A percentile compares a stretch with the other conserved stretches of the same genome.
These are phyloP conservation scores for Lablab purpureus DNA, from an alignment of 306 rosid species.

Conservation along the genomic window DNA sequence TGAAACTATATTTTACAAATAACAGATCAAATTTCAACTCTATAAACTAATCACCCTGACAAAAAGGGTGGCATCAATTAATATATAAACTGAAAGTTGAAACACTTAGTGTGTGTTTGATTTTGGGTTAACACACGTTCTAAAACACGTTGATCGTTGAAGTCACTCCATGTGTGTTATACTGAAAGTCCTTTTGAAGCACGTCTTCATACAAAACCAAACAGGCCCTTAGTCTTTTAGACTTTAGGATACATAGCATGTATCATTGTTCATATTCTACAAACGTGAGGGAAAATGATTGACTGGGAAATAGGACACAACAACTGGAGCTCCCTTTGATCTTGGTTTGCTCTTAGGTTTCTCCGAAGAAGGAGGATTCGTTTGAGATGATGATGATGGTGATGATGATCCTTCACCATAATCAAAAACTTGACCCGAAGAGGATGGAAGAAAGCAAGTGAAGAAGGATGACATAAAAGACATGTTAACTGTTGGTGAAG, in stretches of 20 bases:
- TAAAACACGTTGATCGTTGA: no score
- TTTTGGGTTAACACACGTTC: no score
- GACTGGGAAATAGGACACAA: slow-evolving; percentile 41
- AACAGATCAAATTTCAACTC: no score
- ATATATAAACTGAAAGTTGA: no score
- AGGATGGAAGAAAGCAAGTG: slow-evolving; percentile 30
- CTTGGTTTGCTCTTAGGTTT: slow-evolving; percentile 36
- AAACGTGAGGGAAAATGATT: slow-evolving; percentile 7
- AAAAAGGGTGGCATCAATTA: no score
- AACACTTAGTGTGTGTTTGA: no score
- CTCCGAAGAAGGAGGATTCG: slow-evolving; percentile 29
- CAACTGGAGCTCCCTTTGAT: slow-evolving; percentile 40
- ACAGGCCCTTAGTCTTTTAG: background rate
- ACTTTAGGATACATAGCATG: no score
- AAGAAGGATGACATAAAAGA: slow-evolving; percentile 16
- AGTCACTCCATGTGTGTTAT: no score
- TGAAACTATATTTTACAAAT: no score
- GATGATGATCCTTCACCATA: background rate
- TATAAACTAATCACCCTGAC: no score
- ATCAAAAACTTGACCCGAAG: slow-evolving; percentile 27
- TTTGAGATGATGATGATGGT: background rate
- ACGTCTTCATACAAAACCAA: no score
- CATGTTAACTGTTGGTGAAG: background rate
- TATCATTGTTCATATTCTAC: background rate
- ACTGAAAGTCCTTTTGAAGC: no score